A percentile compares a stretch with the other conserved stretches of the same genome.
phyloP scores from a whole-genome alignment of 2,329 filamentous ascomycete species.

The Arthroderma sp. region DNA sequence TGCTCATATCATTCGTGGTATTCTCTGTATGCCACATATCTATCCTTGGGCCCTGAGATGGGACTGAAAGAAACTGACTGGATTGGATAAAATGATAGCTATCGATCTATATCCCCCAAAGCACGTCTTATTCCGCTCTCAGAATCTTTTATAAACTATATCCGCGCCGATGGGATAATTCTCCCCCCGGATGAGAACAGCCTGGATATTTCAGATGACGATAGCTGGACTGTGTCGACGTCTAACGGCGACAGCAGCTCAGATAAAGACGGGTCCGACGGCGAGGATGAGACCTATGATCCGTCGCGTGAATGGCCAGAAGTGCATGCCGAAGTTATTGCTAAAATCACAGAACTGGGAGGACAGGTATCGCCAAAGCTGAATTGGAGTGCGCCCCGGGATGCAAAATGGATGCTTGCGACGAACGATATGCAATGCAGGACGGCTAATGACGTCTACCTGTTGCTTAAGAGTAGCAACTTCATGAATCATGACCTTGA shows the following conservation, averaged over 20 bases:
- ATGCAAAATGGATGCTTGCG: conserved; percentile 79
- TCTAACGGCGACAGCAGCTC: conserved; percentile 32
- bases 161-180: conserved; percentile 84
- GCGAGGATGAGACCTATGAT: conserved; percentile 47
- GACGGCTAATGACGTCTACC: conserved; percentile 79
- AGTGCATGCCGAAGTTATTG: conserved; percentile 63
- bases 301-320: conserved; percentile 50
- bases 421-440: conserved; percentile 89
- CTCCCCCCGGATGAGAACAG: conserved; percentile 44
- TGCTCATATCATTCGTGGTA: conserved; percentile 95
- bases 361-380: conserved; percentile 84
- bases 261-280: conserved; percentile 47
- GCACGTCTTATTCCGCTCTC: conserved; percentile 72
- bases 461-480: conserved; percentile 85
- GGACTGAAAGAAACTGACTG: too few species aligned
- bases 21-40: conserved; percentile 44
- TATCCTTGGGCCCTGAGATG: neutral
- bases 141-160: conserved; percentile 65
- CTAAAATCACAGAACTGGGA: conserved; percentile 66
- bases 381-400: conserved; percentile 95
- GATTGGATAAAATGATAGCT: conserved; percentile 41
- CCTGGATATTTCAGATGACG: conserved; percentile 27
- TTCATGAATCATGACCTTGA: conserved; percentile 91
- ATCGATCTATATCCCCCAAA: conserved; percentile 69
- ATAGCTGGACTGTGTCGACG: conserved; percentile 49